phyloP scores from a whole-genome alignment of 73 alveolate genomes.

The Halteria grandinella region DNA sequence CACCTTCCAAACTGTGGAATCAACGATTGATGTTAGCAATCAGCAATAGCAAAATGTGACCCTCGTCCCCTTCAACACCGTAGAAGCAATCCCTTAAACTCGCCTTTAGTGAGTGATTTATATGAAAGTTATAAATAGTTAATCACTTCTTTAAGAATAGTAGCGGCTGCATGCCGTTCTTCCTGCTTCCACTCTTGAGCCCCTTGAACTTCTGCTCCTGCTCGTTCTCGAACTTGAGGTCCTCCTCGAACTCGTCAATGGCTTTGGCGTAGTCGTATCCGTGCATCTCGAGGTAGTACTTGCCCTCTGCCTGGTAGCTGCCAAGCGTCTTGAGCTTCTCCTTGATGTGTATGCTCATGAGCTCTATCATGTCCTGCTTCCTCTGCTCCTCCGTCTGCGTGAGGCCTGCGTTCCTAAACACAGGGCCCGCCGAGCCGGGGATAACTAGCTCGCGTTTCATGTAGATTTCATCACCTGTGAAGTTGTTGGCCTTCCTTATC shows the following conservation, averaged over 20 bases:
- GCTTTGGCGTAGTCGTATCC: conserved; percentile 55
- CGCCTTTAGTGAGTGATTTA: not conserved
- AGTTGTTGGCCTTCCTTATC: conserved; percentile 65
- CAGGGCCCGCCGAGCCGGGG: conserved; percentile 58
- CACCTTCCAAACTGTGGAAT: too few relatives aligned
- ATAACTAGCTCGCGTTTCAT: conserved; percentile 48
- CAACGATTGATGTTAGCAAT: not conserved
- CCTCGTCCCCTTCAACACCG: too few relatives aligned
- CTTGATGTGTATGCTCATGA: too few relatives aligned
- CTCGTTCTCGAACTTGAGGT: conserved; percentile 60
- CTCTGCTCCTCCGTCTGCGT: too few relatives aligned
- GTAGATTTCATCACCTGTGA: conserved; percentile 71
- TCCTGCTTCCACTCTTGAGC: not conserved
- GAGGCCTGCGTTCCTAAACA: too few relatives aligned
- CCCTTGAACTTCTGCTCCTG: conserved; percentile 6
- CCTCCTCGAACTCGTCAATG: conserved; percentile 54
- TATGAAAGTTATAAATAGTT: not conserved
- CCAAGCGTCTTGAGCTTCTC: too few relatives aligned
- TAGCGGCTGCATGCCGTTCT: not conserved
- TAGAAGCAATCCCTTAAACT: too few relatives aligned
- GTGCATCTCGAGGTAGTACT: conserved; percentile 56
- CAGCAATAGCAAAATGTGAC: not conserved
- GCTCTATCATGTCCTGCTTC: too few relatives aligned
- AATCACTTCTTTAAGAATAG: not conserved
- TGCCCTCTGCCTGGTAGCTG: conserved; percentile 46